phyloP scores from a whole-genome alignment of 306 rosid species.

The Prunus davidiana region DNA sequence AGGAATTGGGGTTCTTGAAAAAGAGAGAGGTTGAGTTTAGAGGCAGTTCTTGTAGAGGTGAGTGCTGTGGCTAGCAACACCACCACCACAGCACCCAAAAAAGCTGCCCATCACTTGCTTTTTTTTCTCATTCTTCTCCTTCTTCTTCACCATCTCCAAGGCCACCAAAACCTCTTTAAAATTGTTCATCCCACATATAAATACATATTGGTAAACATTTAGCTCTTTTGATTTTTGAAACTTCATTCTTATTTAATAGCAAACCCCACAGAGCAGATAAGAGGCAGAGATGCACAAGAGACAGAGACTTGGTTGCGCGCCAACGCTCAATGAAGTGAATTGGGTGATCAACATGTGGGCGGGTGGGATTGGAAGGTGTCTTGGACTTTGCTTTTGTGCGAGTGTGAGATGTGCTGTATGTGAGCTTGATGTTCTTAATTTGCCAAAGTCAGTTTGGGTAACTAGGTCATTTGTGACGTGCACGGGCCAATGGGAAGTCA shows the following conservation, averaged over 20 bases:
- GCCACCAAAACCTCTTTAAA: not conserved
- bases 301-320: no score
- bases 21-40: not conserved
- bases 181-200: no score
- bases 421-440: no score
- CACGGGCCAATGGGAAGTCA: no score
- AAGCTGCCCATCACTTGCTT: not conserved
- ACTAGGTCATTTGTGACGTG: no score
- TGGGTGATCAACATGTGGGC: no score
- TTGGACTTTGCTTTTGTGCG: no score
- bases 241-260: not conserved
- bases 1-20: constrained; percentile 16
- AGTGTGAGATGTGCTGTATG: no score
- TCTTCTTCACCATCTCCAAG: constrained; percentile 1
- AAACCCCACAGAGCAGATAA: not conserved
- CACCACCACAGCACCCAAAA: constrained; percentile 2
- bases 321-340: no score
- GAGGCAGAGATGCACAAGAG: not conserved
- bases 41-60: constrained; percentile 1
- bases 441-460: no score
- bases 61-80: constrained; percentile 13
- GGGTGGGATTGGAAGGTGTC: no score
- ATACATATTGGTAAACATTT: not conserved
- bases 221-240: not conserved
- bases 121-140: not conserved